phyloP scores from a whole-genome alignment of 2,329 filamentous ascomycete species.

The Elsinoe necatrix region DNA sequence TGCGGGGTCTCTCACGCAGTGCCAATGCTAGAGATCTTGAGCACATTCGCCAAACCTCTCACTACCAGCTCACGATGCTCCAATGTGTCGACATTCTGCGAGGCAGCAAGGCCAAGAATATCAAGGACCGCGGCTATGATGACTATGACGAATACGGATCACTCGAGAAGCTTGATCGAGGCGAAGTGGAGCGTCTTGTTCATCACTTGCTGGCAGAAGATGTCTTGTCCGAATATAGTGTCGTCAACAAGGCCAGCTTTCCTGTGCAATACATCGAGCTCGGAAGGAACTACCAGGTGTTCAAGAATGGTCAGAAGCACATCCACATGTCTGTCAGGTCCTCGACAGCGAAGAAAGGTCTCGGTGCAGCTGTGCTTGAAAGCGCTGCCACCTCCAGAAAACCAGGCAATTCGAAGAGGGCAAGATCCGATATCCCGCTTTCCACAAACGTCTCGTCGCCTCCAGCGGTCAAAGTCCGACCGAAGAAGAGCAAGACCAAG shows the following conservation, averaged over 20 bases:
- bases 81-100: conserved; percentile 80
- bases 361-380: conserved; percentile 21
- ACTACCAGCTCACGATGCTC: conserved; percentile 56
- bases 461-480: conserved; percentile 29
- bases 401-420: conserved; percentile 26
- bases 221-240: conserved; percentile 62
- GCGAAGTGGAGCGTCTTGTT: conserved; percentile 78
- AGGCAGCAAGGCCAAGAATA: conserved; percentile 56
- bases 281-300: conserved; percentile 40
- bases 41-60: conserved; percentile 3
- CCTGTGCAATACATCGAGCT: conserved; percentile 61
- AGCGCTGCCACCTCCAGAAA: conserved; percentile 25
- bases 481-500: conserved; percentile 27
- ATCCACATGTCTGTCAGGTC: conserved; percentile 48
- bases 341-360: conserved; percentile 35
- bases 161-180: conserved; percentile 60
- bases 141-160: conserved; percentile 53
- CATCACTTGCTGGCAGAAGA: conserved; percentile 65
- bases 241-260: conserved; percentile 56
- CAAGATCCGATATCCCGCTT: conserved; percentile 42
- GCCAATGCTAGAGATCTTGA: conserved; percentile 2
- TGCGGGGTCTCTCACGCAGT: neutral
- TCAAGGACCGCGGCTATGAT: conserved; percentile 46
- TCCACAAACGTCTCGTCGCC: conserved; percentile 64
- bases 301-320: conserved; percentile 35